Evolutionary conservation across 202 grass and related monocot genomes (phyloP).

Genomic region (Schoenoplectus triqueter): DNA sequence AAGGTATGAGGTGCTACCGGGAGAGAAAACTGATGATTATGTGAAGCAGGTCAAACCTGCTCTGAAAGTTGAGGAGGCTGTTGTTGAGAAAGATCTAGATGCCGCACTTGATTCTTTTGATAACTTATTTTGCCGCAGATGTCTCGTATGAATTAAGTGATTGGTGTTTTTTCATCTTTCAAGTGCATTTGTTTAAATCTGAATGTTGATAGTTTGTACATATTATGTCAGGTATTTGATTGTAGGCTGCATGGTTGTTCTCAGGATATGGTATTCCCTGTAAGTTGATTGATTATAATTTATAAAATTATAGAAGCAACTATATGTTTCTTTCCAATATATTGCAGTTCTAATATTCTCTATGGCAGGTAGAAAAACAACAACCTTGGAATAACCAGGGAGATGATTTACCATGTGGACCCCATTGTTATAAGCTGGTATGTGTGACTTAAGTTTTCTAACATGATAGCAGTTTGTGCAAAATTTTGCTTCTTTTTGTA

Average conservation of each 20-base stretch:
- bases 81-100: conserved; percentile 90
- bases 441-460: conserved; percentile 43
- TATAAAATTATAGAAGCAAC: conserved; percentile 18
- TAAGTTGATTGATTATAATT: conserved; percentile 57
- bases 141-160: conserved; percentile 58
- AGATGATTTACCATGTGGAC: conserved; percentile 77
- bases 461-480: background rate
- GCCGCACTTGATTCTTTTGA: conserved; percentile 97
- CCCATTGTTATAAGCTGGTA: conserved; percentile 83
- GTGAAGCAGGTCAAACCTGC: conserved; percentile 51
- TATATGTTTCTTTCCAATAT: conserved; percentile 45
- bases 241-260: conserved; percentile 96
- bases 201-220: conserved; percentile 17
- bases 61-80: conserved; percentile 69
- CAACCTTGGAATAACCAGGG: conserved; percentile 54
- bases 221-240: conserved; percentile 81
- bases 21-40: conserved; percentile 59
- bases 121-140: conserved; percentile 94
- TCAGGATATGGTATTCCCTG: conserved; percentile 97
- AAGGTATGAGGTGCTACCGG: conserved; percentile 65
- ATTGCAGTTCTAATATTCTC: conserved; percentile 39
- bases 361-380: conserved; percentile 84
- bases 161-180: conserved; percentile 30
- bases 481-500: background rate
- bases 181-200: conserved; percentile 24